Percentiles rank a stretch among this genome's conserved stretches.
Evolutionary conservation across 352 stramenopile species (phyloP).

Genomic region (Elongisporangium undulatum): DNA sequence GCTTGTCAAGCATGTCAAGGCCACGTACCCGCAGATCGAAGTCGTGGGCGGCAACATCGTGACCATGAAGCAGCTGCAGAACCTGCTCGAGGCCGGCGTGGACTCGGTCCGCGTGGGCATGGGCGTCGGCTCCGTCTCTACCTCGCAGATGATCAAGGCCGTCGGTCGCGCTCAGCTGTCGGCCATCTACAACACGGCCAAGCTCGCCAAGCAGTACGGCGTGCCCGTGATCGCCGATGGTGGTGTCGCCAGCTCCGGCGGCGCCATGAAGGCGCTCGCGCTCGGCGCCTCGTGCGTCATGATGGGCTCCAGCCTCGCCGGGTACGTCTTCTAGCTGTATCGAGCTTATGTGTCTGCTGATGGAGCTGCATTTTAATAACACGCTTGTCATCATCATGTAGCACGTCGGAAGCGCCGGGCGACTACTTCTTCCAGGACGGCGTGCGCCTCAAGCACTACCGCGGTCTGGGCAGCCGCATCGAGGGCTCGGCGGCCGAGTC

Average conservation of each 20-base stretch:
- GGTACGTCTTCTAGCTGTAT: background rate
- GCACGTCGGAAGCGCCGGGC: conserved; percentile 96
- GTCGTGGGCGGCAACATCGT: conserved; percentile 99
- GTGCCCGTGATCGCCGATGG: conserved; percentile 98
- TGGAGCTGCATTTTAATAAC: too few relatives aligned
- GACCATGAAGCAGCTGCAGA: conserved; percentile 92
- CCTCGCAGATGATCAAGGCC: conserved; percentile 98
- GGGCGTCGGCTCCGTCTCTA: conserved; percentile 99
- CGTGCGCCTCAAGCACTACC: conserved; percentile 98
- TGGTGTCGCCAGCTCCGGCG: conserved; percentile 94
- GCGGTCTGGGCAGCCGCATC: conserved; percentile 96
- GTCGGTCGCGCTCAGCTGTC: conserved; percentile 97
- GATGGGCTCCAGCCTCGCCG: conserved; percentile 98
- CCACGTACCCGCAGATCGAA: conserved; percentile 84
- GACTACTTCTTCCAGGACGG: conserved; percentile 99
- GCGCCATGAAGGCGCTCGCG: conserved; percentile 97
- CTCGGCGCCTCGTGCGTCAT: conserved; percentile 97
- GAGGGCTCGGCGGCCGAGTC: conserved; percentile 65
- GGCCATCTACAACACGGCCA: conserved; percentile 97
- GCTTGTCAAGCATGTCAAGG: conserved; percentile 91
- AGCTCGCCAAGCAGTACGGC: conserved; percentile 91
- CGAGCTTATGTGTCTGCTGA: too few relatives aligned
- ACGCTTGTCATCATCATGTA: background rate
- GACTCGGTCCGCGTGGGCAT: conserved; percentile 98
- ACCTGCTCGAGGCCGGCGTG: conserved; percentile 97